Percentiles rank a stretch among this genome's conserved stretches.
These are phyloP conservation scores for Pyrenochaeta sp. DNA, from an alignment of 2,329 filamentous ascomycete genomes.

Conservation along the genomic window DNA sequence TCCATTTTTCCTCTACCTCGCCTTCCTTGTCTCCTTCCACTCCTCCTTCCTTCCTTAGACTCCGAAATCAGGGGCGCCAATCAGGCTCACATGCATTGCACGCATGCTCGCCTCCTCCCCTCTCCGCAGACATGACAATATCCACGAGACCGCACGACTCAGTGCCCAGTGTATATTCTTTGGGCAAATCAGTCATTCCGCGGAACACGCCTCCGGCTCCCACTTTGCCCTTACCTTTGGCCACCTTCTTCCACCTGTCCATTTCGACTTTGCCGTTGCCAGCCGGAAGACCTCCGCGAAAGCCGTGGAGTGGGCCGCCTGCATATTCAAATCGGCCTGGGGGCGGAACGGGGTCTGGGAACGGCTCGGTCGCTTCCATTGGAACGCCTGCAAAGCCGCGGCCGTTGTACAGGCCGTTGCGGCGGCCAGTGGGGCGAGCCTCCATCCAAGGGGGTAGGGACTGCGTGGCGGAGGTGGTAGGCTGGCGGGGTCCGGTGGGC, in stretches of 20 bases:
- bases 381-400: constrained; percentile 33
- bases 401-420: constrained; percentile 30
- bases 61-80: constrained; percentile 1
- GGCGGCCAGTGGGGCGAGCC: constrained; percentile 9
- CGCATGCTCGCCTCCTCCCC: constrained; percentile 13
- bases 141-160: constrained; percentile 24
- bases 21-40: not conserved
- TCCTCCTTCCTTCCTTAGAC: not conserved
- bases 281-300: too few relatives aligned
- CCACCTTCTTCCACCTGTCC: too few relatives aligned
- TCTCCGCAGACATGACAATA: constrained; percentile 21
- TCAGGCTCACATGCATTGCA: constrained; percentile 28
- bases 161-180: not conserved
- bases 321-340: constrained; percentile 21
- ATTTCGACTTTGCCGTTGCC: too few relatives aligned
- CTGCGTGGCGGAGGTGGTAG: constrained; percentile 3
- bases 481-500: constrained; percentile 1
- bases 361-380: constrained; percentile 39
- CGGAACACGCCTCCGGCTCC: too few relatives aligned
- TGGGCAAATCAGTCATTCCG: too few relatives aligned
- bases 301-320: too few relatives aligned
- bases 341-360: constrained; percentile 38
- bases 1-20: too few relatives aligned
- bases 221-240: too few relatives aligned
- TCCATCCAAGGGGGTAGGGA: constrained; percentile 9